Base-by-base conservation (phyloP, 805 yeast species). In the Yamadazyma ubonensis region DNA sequence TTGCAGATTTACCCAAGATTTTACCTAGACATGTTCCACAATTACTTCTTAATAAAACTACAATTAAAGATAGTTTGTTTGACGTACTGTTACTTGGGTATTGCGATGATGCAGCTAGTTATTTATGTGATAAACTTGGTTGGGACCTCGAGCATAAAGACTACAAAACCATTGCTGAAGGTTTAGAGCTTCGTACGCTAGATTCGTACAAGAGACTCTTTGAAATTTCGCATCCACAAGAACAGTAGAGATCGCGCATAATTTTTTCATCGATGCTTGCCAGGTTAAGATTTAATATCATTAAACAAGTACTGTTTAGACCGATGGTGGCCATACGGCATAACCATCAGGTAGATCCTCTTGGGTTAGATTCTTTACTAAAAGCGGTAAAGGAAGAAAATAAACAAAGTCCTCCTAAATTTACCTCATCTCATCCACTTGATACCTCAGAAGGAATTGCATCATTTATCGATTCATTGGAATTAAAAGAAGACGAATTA, bases 51-150 rank as follows among this genome's bases (percentile, higher is more conserved):
- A 70, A 70, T 45, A 59, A 54, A 41, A 72, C 67, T 44, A 61
- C 64, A 4, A 57, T 70, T 18, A 50, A 52, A 5, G 60, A 55
- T 39, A 59, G 63, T 45, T 60, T 57, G 46, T 69, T 70, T 43
- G 73, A 70, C 50, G 61, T 68, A 17, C 54, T 59, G 26, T 45
- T 70, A 17, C 50, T 68, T 28, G 75, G 73, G 2, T 56, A 55
- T 43, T 66, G 73, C 46, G 75, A 70, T 44, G 70, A 65, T 34
- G 63, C 55, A 14, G 73, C 67, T 3, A 51, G 59, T 26, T 67
- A 59, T 45, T 38, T 68, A 16, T 55, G 65, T 40, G 43, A 56
- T 18, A 39, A 42, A 31, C 50, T 67, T 16, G 71, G 66, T 3
- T 69, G 73, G 73, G 46, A 38, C 5, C 48, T 69, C 15, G 59